Evolutionary conservation across 768 basidiomycete species (phyloP).

Genomic region (Amanita pseudoporphyria): DNA sequence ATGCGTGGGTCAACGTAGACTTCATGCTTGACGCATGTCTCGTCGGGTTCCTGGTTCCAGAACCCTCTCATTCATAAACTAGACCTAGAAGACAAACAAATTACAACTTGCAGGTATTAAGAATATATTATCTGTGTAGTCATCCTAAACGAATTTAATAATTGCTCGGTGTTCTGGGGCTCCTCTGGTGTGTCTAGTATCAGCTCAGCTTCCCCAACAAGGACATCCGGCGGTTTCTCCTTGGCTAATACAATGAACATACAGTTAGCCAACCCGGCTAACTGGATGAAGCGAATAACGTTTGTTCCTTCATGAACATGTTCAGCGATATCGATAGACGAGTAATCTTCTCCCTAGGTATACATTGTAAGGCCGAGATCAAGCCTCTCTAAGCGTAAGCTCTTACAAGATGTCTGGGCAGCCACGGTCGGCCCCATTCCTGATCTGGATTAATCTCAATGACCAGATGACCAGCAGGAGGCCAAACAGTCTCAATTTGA

Average conservation of each 20-base stretch:
- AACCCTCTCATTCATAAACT: conserved; percentile 27
- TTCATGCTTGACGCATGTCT: conserved; percentile 91
- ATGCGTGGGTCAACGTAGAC: conserved; percentile 96
- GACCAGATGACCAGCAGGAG: conserved; percentile 32
- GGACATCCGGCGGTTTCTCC: conserved; percentile 1
- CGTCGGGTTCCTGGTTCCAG: conserved; percentile 81
- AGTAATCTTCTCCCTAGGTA: conserved; percentile 16
- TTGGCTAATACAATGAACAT: conserved; percentile 35
- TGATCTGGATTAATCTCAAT: conserved; percentile 33
- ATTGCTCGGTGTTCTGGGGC: neutral
- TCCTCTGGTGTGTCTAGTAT: neutral
- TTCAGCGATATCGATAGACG: conserved; percentile 30
- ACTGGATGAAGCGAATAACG: conserved; percentile 39
- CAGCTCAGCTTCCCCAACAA: neutral
- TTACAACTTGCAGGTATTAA: neutral
- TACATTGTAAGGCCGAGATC: neutral
- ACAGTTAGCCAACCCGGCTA: conserved; percentile 29
- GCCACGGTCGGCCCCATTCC: conserved; percentile 25
- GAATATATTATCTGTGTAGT: conserved; percentile 3
- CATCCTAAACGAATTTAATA: neutral
- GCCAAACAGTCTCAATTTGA: conserved; percentile 29
- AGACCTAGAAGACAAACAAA: neutral
- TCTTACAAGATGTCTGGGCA: conserved; percentile 33
- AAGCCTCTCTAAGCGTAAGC: neutral
- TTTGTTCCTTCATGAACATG: conserved; percentile 35